Evolutionary conservation across 495 filamentous ascomycete species (phyloP).

Genomic region (Neurospora sp.): DNA sequence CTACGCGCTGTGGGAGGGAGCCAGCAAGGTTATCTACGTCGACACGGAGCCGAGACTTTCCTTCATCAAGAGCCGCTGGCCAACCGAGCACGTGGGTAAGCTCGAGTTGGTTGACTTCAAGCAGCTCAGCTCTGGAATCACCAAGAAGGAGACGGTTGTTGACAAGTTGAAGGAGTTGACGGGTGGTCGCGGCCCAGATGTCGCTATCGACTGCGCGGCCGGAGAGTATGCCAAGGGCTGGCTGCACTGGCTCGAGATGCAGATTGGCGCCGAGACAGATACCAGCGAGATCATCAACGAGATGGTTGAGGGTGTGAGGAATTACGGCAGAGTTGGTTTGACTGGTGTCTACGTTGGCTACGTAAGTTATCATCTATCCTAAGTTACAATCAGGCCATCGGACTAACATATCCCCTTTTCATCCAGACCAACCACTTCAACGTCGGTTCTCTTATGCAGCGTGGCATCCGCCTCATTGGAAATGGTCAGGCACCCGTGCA

Average conservation of each 20-base stretch:
- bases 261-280: conserved; percentile 71
- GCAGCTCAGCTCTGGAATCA: conserved; percentile 35
- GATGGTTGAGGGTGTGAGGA: conserved; percentile 68
- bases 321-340: conserved; percentile 65
- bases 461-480: conserved; percentile 70
- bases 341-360: conserved; percentile 79
- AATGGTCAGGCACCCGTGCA: conserved; percentile 82
- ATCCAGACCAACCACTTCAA: conserved; percentile 68
- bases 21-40: conserved; percentile 67
- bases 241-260: conserved; percentile 66
- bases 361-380: conserved; percentile 35
- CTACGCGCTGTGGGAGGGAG: conserved; percentile 63
- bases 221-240: conserved; percentile 81
- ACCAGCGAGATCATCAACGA: conserved; percentile 82
- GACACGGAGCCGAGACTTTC: conserved; percentile 72
- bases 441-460: conserved; percentile 79
- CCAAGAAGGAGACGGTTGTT: conserved; percentile 49
- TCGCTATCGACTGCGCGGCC: conserved; percentile 73
- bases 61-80: conserved; percentile 52
- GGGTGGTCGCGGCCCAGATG: conserved; percentile 57
- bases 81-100: conserved; percentile 30
- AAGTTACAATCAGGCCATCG: background rate
- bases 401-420: background rate
- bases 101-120: conserved; percentile 37
- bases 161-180: conserved; percentile 64